phyloP scores from a whole-genome alignment of 768 basidiomycete species.

The Kockovaella imperatae region DNA sequence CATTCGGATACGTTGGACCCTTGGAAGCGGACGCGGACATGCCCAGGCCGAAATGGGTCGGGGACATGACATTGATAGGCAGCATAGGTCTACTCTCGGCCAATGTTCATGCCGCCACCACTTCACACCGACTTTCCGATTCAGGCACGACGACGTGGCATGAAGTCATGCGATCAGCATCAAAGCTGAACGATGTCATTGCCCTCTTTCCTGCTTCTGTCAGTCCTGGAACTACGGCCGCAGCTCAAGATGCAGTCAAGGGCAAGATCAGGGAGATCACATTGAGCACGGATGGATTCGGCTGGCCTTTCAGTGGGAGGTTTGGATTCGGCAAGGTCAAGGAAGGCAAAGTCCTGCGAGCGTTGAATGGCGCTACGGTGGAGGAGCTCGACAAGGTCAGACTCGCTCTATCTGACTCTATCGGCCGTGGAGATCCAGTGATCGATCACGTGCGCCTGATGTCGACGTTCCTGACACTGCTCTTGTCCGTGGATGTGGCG shows the following conservation, averaged over 20 bases:
- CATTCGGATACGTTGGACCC: constrained; percentile 37
- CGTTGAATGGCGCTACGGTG: constrained; percentile 17
- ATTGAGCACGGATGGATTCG: constrained; percentile 1
- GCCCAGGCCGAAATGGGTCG: constrained; percentile 32
- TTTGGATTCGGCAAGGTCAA: constrained; percentile 24
- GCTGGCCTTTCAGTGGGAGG: constrained; percentile 15
- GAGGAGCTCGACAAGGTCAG: constrained; percentile 14
- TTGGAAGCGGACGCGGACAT: constrained; percentile 27
- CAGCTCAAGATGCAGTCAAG: neutral
- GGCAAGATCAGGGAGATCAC: neutral
- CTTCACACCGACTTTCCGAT: constrained; percentile 26
- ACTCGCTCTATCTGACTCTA: no score
- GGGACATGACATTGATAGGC: constrained; percentile 62
- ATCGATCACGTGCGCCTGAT: no score
- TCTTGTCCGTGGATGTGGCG: constrained; percentile 34
- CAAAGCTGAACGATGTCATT: constrained; percentile 27
- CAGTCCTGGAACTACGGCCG: neutral
- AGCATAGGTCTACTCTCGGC: constrained; percentile 46
- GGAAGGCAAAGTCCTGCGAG: constrained; percentile 3
- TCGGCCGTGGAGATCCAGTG: no score
- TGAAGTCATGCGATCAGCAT: constrained; percentile 29
- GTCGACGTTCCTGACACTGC: constrained; percentile 5
- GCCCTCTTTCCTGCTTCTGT: constrained; percentile 11
- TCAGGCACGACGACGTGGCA: constrained; percentile 20
- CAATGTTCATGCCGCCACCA: constrained; percentile 57